phyloP scores from a whole-genome alignment of 2,329 filamentous ascomycete species.

The Penicillium sp. region DNA sequence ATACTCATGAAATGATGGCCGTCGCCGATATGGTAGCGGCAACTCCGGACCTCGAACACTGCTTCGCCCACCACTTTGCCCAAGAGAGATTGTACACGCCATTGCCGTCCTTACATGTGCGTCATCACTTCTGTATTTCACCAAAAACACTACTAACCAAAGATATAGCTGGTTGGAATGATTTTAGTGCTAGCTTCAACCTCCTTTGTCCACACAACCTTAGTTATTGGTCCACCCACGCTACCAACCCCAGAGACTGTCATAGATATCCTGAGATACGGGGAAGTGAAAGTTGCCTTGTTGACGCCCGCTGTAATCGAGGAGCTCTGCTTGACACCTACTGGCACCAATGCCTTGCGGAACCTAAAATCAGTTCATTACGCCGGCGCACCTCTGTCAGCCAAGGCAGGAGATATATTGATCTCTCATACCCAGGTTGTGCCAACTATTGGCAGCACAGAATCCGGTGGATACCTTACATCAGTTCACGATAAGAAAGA shows the following conservation, averaged over 20 bases:
- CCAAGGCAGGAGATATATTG: constrained; percentile 20
- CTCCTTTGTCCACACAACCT: constrained; percentile 9
- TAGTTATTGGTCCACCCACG: constrained; percentile 15
- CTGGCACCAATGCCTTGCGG: constrained; percentile 13
- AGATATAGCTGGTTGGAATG: constrained; percentile 16
- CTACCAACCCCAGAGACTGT: constrained; percentile 10
- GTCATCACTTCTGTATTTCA: not conserved
- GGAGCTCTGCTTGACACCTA: constrained; percentile 10
- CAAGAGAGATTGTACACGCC: constrained; percentile 16
- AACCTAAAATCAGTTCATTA: constrained; percentile 14
- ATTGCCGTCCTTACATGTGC: constrained; percentile 19
- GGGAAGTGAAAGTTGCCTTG: constrained; percentile 12
- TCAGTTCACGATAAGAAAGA: constrained; percentile 4
- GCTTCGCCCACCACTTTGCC: constrained; percentile 9
- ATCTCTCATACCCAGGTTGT: constrained; percentile 8
- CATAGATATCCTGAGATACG: constrained; percentile 15
- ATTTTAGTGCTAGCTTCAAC: constrained; percentile 14
- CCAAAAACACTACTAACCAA: not conserved
- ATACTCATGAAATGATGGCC: constrained; percentile 19
- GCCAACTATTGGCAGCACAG: constrained; percentile 19
- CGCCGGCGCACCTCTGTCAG: constrained; percentile 20
- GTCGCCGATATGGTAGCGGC: constrained; percentile 3
- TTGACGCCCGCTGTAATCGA: constrained; percentile 21
- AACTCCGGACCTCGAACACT: constrained; percentile 7
- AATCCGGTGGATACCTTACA: constrained; percentile 15